Evolutionary conservation across 176 grass and related monocot species (phyloP).

Genomic region (Avena eriantha): DNA sequence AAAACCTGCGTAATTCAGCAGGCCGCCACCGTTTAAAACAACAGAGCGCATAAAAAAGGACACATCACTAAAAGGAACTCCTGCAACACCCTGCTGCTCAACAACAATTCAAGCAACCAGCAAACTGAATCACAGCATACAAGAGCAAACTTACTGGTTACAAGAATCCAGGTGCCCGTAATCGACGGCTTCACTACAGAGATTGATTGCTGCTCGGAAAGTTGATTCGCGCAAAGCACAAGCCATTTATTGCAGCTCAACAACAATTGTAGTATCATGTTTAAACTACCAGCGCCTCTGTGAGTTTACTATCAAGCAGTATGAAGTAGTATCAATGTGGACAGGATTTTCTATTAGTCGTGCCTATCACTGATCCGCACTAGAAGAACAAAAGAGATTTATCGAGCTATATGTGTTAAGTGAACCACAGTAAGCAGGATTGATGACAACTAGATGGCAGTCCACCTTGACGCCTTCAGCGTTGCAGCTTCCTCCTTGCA

Average conservation of each 20-base stretch:
- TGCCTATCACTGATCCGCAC: neutral
- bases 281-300: conserved; percentile 22
- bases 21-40: neutral
- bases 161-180: conserved; percentile 13
- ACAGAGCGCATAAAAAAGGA: neutral
- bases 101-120: neutral
- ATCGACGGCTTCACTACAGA: neutral
- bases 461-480: conserved; percentile 48
- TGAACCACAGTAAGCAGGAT: neutral
- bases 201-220: conserved; percentile 6
- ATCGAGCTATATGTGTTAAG: conserved; percentile 33
- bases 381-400: conserved; percentile 40
- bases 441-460: conserved; percentile 10
- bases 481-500: conserved; percentile 79
- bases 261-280: conserved; percentile 7
- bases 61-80: neutral
- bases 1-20: neutral
- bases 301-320: neutral
- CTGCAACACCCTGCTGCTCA: neutral
- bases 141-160: conserved; percentile 32
- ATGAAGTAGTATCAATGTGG: neutral
- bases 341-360: conserved; percentile 15
- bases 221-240: conserved; percentile 7
- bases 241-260: conserved; percentile 21
- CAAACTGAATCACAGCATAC: conserved; percentile 6